Evolutionary conservation across 768 basidiomycete species (phyloP), one percentile per base, ranked within the genome.

Genomic region (Phylloporus sp.): DNA sequence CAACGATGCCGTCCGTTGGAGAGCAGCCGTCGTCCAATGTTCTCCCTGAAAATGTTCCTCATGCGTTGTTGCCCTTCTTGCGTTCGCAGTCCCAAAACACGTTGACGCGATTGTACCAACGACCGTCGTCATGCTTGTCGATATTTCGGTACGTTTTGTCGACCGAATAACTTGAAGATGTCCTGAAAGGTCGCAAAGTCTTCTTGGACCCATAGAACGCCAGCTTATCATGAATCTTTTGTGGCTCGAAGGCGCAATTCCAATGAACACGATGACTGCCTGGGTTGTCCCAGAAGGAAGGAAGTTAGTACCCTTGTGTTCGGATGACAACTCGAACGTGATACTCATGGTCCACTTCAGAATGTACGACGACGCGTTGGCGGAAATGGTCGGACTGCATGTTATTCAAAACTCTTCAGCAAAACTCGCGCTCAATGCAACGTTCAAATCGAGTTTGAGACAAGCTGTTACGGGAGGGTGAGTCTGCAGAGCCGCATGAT

Each of bases 401-500:
- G 88, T 95, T 50, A 61, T 90, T 34, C 77, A 83, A 23, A 79
- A 72, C 44, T 78, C 80, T 10, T 53, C 76, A 10, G 74, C 73
- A n/a, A 88, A 85, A 61, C 70, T 88, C 34, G 76, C 79, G 1
- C 72, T 95, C 59, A 91, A 86, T 65, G 55, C 79, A 2, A 85
- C 82, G 7, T 91, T 94, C 76, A 89, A 89, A 64, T 73, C 82
- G 1, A 84, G 84, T 59, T 75, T 97, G 54, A 77, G 93, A 54
- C 84, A 87, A 56, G 92, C 94, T 22, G 75, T 95, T 31, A 91
- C 88, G 3, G 93, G 91, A 65, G 91, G 93, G 93, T 91, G 68
- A 67, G 77, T 68, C 47, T 20, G 40, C 41, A 28, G 24, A 53
- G 46, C n/a, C 27, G 35, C n/a, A 18, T n/a, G 16, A 43, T 56